Conservation (phyloP, 1,284 basidiomycete genomes). For the Stereum hirsutum region DNA sequence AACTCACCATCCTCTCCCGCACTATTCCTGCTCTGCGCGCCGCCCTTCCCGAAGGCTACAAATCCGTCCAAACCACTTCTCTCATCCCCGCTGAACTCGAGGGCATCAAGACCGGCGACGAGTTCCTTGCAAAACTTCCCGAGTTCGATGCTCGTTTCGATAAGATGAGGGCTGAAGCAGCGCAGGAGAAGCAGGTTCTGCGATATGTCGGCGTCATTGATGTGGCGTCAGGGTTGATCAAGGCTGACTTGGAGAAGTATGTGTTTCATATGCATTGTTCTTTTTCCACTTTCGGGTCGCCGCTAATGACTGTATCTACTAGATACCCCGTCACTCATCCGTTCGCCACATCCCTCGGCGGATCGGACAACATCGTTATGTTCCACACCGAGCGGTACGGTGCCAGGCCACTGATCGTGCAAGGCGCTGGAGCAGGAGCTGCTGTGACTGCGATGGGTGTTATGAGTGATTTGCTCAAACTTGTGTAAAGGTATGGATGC, state of each 20-base stretch:
- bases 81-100: slow-evolving; percentile 78
- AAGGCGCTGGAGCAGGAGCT: slow-evolving; percentile 93
- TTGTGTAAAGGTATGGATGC: slow-evolving; percentile 21
- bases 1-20: slow-evolving; percentile 91
- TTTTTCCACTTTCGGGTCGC: background rate
- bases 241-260: slow-evolving; percentile 83
- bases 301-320: too few relatives aligned
- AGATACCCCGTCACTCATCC: slow-evolving; percentile 88
- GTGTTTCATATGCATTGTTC: slow-evolving; percentile 12
- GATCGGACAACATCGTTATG: slow-evolving; percentile 97
- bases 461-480: slow-evolving; percentile 69
- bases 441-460: slow-evolving; percentile 99
- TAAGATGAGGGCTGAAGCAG: slow-evolving; percentile 69
- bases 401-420: slow-evolving; percentile 81
- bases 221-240: slow-evolving; percentile 62
- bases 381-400: slow-evolving; percentile 92
- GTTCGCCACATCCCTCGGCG: slow-evolving; percentile 91
- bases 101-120: slow-evolving; percentile 61
- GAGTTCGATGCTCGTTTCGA: slow-evolving; percentile 83
- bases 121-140: slow-evolving; percentile 75
- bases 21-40: slow-evolving; percentile 51
- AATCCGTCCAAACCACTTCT: slow-evolving; percentile 76
- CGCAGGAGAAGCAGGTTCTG: slow-evolving; percentile 72
- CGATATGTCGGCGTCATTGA: slow-evolving; percentile 96
- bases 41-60: slow-evolving; percentile 59